Evolutionary conservation across 148 eudicot species (phyloP), one percentile per base, ranked within the genome.

Genomic region (Rhododendron ovatum): DNA sequence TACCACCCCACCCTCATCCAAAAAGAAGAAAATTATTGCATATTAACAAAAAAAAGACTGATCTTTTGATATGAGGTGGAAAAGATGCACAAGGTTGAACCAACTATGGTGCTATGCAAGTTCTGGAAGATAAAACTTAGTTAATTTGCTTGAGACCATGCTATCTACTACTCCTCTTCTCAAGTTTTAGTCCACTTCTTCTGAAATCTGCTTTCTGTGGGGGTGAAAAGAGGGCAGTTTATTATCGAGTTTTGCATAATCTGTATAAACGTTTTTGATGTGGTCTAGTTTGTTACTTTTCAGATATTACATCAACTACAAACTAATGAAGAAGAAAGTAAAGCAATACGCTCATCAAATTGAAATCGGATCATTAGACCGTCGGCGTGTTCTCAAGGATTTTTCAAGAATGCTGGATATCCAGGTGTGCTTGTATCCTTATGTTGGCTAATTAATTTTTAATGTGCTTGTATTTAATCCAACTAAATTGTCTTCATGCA

Each of bases 391-490:
- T 37, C 90, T 94, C 82, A 94, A 92, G 88, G 96, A 92, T 85
- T 94, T 94, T 87, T 92, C 96, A 75, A 92, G 92, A 88, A 94
- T 94, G 95, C 87, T 94, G 82, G 96, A 94, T 84, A 91, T 59
- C 87, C 92, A 94, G 95, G 96, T 93, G 87, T 30, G 47, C 13
- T 37, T 10, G 26, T 41, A 78, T 22, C 22, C 13, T 4, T 33
- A 22, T 13, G 7, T 67, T 47, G n/a, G 45, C 85, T 78, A 28
- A 37, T 26, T 53, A 71, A 69, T 86, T 84, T 24, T 33, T 28
- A 20, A 74, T 55, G 69, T 41, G 37, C 82, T 53, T 55, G 15
- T 53, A 22, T 24, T 39, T 84, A 53, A 33, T 39, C 73, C 37
- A 50, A 28, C 61, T 17, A 5, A 20, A 15, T 47, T 26, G 11